phyloP scores from a whole-genome alignment of 106 monocot genomes.

The Apostasia ramifera region DNA sequence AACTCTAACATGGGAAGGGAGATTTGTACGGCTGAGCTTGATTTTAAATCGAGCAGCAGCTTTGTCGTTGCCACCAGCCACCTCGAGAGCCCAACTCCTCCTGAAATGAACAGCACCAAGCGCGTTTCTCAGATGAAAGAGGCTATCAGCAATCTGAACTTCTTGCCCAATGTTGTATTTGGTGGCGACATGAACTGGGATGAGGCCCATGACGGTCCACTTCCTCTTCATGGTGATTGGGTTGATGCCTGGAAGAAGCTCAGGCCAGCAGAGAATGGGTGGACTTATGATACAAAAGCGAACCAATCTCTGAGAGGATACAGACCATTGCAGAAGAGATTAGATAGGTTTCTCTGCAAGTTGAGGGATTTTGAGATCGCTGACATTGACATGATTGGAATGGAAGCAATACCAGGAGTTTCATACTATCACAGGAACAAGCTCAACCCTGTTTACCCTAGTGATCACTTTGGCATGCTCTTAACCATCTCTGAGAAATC shows the following conservation, averaged over 20 bases:
- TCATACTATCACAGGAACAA: constrained; percentile 19
- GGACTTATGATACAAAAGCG: constrained; percentile 36
- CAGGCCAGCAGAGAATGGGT: constrained; percentile 21
- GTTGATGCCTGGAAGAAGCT: constrained; percentile 43
- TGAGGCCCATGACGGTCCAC: constrained; percentile 12
- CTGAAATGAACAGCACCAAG: background rate
- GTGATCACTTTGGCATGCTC: constrained; percentile 51
- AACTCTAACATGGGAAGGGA: constrained; percentile 18
- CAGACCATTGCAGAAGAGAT: constrained; percentile 27
- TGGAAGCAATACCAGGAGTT: constrained; percentile 32
- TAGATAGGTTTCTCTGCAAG: constrained; percentile 47
- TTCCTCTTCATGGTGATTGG: constrained; percentile 30
- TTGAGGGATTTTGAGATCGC: constrained; percentile 38
- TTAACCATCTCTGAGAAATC: constrained; percentile 17
- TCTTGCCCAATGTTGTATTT: constrained; percentile 17
- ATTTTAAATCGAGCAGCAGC: background rate
- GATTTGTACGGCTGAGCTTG: constrained; percentile 4
- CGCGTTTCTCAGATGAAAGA: constrained; percentile 15
- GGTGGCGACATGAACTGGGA: constrained; percentile 54
- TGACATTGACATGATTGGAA: constrained; percentile 44
- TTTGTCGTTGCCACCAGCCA: constrained; percentile 28
- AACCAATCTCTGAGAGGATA: constrained; percentile 21
- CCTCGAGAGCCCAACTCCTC: constrained; percentile 15
- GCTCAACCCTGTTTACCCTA: constrained; percentile 28
- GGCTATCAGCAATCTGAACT: background rate